Base-by-base conservation (phyloP, 2,329 filamentous ascomycete genomes). In the Ilyonectria destructans region DNA sequence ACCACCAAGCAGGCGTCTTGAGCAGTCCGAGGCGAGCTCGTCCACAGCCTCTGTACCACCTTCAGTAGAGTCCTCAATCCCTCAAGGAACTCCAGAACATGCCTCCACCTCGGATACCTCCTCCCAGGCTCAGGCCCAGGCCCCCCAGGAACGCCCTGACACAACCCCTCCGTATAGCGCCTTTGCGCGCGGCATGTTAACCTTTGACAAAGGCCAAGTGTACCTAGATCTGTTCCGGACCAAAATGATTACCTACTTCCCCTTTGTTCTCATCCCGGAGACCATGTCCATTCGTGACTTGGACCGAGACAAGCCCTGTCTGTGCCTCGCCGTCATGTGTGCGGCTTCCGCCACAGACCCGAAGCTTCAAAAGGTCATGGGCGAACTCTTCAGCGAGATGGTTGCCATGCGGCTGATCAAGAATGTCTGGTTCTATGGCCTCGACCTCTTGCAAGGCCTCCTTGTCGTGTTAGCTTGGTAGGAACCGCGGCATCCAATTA, bases 381-480 rank as follows among this genome's bases (percentile, higher is more conserved):
- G 77, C 2, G 65, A 49, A 3, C 65, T 76, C 10, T 80, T 80
- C 17, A 76, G 77, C 37, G 69, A 77, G 37, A 67, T 79, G 5
- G 67, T 80, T 3, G 69, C 74, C 0, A 51, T 69, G 4, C 68
- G 71, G 17, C 33, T 80, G 35, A 43, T 73, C 5, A 68, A 67
- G 1, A 69, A 68, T 2, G 77, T 77, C 1, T 67, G 68, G 10
- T 77, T 80, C 62, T 9, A 31, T 80, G 2, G 26, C 26, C 26
- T 26, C 26, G 78, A 80, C 13, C 69, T 80, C 40, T 61, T 80
- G 4, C 79, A 80, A 60, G 77, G 75, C 15, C 71, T 80, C 0
- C 70, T 80, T 9, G 71, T 80, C 2, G 70, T 75, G 35, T 26
- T 80, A 19, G 78, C 79, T 12, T 80, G 79, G 78, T 80, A 72